These are phyloP conservation scores for Coelastrella sp. DNA, from an alignment of 139 green algal species.

Conservation along the genomic window DNA sequence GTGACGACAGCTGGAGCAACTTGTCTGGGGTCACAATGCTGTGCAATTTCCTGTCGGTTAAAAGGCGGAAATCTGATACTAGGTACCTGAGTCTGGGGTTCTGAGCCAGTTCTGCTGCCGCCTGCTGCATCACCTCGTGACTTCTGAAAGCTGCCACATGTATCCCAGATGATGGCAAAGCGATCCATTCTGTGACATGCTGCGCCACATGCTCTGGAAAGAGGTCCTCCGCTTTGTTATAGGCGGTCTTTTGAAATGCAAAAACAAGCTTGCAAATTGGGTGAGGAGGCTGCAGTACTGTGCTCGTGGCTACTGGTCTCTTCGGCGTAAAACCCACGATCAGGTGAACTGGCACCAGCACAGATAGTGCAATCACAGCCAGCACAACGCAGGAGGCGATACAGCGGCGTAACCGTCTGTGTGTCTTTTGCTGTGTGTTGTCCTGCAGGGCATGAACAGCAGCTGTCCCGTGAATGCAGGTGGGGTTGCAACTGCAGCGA, in stretches of 20 bases:
- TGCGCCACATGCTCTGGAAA: neutral
- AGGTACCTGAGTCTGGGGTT: neutral
- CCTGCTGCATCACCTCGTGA: slow-evolving; percentile 10
- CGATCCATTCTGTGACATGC: neutral
- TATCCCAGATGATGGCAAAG: neutral
- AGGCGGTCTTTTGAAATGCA: neutral
- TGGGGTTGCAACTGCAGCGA: too few relatives aligned
- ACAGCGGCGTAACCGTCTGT: neutral
- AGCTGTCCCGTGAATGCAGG: too few relatives aligned
- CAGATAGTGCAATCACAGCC: neutral
- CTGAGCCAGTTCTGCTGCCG: neutral
- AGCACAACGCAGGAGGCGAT: neutral
- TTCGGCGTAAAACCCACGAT: neutral
- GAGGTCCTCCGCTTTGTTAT: neutral
- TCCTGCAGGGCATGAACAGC: neutral
- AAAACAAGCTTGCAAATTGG: neutral
- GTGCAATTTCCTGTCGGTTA: neutral
- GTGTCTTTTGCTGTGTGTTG: neutral
- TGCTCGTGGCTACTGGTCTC: neutral
- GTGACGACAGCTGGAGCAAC: slow-evolving; percentile 30
- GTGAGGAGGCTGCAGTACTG: neutral
- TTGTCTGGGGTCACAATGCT: slow-evolving; percentile 7
- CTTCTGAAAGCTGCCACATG: slow-evolving; percentile 19
- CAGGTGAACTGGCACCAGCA: slow-evolving; percentile 16
- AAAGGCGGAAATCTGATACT: slow-evolving; percentile 8